Base-by-base conservation (phyloP, 2,329 filamentous ascomycete species). In the Fonsecaea pugnacius region DNA sequence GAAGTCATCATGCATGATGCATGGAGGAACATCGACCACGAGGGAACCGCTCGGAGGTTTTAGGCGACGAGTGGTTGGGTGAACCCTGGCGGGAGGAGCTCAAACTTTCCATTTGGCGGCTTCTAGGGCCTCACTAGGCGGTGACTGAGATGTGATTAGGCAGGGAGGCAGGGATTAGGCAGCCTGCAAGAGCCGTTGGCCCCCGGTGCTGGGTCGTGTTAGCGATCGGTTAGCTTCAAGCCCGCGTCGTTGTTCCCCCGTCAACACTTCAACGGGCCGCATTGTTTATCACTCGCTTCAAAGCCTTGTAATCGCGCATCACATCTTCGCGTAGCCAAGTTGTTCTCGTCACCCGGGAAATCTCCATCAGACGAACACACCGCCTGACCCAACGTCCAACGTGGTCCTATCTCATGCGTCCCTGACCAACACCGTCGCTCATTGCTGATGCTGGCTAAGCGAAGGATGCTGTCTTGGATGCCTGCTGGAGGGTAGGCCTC, bases 281-380 rank as follows among this genome's bases (percentile, higher is more conserved):
- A 63, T 65, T 67, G 63, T 67, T 67, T 67, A 63, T 62, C 62
- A 51, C 50, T 54, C 58, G 48, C 10, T 10, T 21, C 43, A 48
- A 21, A 27, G 43, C 18, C 21, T 48, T 48, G 27, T 35, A 24
- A 60, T 35, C 56, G 30, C 58, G 54, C 53, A 48, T 63, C 60
- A 54, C 58, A 59, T 35, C 55, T 48, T 50, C 36, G 27, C 24
- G 38, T n/a, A 43, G 55, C 38, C 27, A 43, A 43, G 30, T 40
- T 10, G 36, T 38, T 38, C 36, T 38, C 36, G 32, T 51, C 50
- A 35, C n/a, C 56, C 50, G n/a, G 52, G 56, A 35, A 33, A 53
- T 52, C 32, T 38, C 57, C 64, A 64, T 63, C 61, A 66, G 60
- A 63, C 21, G 48, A 38, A 32, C 58, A 65, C 66, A 68, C 66